Evolutionary conservation across 306 rosid genomes (phyloP), one percentile per base, ranked within the genome.

Genomic region (Carpinus fangiana): DNA sequence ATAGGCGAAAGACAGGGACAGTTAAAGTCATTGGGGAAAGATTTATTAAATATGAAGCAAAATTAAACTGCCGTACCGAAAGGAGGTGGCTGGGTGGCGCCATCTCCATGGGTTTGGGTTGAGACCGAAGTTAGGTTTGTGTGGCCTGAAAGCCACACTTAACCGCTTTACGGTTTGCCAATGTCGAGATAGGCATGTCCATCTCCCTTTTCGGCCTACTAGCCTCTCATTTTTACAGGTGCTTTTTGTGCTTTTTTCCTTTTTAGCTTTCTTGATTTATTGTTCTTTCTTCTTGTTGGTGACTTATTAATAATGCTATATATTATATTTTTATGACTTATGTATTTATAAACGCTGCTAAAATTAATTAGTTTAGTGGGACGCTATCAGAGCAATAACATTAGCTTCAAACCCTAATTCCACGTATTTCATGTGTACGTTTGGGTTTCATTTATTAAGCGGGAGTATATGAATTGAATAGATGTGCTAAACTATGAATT

Each of bases 131-230:
- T 85, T 78, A 86, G 86, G 89, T 70, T 84, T 76, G 81, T 79
- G 79, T 2, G 81, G 78, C 51, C 72, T 79, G 97, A 90, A 86
- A 92, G 83, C 52, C 82, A 86, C 84, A 69, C 73, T 67, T 86
- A 88, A 87, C 89, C 28, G 89, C 87, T 88, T 76, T 70, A 70
- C 74, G 84, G 89, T 78, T 83, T 85, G 90, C 83, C 88, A 78
- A 67, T 86, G 88, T 83, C 82, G 81, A 88, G 71, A 59, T 76
- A 73, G 28, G 71, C 84, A 86, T 84, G 80, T 86, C 82, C 76
- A 72, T 77, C 82, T 76, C 84, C 89, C 76, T 81, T 86, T 85
- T 83, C 31, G 84, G 78, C 73, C 62, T 56, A 13, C 16, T 79
- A 57, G 68, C 81, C 84, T 76, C 78, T 76, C 53, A 78, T 81